A percentile compares a stretch with the other conserved stretches of the same genome.
phyloP scores from a whole-genome alignment of 2,329 filamentous ascomycete species.

The Neonectria sp. region DNA sequence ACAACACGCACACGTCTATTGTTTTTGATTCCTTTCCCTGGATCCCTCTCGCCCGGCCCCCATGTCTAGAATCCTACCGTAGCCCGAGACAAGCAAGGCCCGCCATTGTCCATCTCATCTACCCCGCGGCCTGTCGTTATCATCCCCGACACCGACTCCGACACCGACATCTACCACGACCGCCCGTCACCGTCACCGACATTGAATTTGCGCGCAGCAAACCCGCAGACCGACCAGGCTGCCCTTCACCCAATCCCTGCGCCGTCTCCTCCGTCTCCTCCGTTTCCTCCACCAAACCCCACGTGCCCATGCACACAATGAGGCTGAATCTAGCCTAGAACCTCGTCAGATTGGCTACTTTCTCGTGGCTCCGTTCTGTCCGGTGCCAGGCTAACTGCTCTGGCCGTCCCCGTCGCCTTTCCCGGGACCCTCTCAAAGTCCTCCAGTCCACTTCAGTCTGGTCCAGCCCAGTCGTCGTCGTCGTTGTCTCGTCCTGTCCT shows the following conservation, averaged over 20 bases:
- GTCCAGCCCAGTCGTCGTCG: constrained; percentile 17
- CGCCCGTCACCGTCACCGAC: constrained; percentile 23
- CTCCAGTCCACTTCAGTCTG: constrained; percentile 12
- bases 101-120: constrained; percentile 1
- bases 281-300: constrained; percentile 43
- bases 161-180: constrained; percentile 1
- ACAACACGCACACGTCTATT: constrained; percentile 7
- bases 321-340: constrained; percentile 51
- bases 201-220: constrained; percentile 12
- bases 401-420: constrained; percentile 32
- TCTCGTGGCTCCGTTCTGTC: constrained; percentile 22
- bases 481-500: background rate
- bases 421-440: constrained; percentile 15
- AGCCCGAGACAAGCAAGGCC: background rate
- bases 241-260: constrained; percentile 25
- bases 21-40: background rate
- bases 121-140: constrained; percentile 1
- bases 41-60: background rate
- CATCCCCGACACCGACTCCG: background rate
- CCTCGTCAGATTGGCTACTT: constrained; percentile 41
- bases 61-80: background rate
- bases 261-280: constrained; percentile 22
- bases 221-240: constrained; percentile 26
- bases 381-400: constrained; percentile 24
- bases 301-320: constrained; percentile 47